Percentiles rank a stretch among this genome's conserved stretches.
These are phyloP conservation scores for Nemania sp. DNA, from an alignment of 2,329 filamentous ascomycete genomes.

Conservation along the genomic window DNA sequence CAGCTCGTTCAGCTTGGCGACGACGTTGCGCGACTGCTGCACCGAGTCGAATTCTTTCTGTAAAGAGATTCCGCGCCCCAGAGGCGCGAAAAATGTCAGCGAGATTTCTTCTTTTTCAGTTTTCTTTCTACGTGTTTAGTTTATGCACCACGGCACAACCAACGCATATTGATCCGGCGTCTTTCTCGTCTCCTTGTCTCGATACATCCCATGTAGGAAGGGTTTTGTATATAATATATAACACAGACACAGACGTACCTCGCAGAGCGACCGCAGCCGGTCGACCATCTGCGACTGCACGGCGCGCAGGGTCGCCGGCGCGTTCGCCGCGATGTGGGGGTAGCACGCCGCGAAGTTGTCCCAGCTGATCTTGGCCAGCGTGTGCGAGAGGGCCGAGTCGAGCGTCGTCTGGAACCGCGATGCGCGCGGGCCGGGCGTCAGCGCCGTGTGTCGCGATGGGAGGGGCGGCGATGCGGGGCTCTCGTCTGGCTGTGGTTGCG, in stretches of 20 bases:
- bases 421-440: conserved; percentile 61
- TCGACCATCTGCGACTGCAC: conserved; percentile 64
- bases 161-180: no score
- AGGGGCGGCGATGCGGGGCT: conserved; percentile 35
- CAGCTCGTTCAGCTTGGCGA: conserved; percentile 62
- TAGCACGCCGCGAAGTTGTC: conserved; percentile 65
- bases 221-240: no score
- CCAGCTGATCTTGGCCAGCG: conserved; percentile 59
- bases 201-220: no score
- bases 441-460: conserved; percentile 48
- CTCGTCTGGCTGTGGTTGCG: conserved; percentile 13
- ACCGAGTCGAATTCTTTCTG: conserved; percentile 63
- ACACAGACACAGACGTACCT: no score
- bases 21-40: conserved; percentile 55
- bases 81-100: conserved; percentile 7
- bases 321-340: conserved; percentile 59
- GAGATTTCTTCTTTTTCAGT: no score
- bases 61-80: no score
- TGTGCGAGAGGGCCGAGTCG: conserved; percentile 55
- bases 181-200: no score
- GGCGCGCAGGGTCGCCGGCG: conserved; percentile 55
- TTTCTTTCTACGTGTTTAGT: no score
- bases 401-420: conserved; percentile 59
- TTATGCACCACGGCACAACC: neutral
- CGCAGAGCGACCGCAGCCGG: conserved; percentile 57